Evolutionary conservation across 2,329 filamentous ascomycete genomes (phyloP).

Genomic region (Periconia digitata): DNA sequence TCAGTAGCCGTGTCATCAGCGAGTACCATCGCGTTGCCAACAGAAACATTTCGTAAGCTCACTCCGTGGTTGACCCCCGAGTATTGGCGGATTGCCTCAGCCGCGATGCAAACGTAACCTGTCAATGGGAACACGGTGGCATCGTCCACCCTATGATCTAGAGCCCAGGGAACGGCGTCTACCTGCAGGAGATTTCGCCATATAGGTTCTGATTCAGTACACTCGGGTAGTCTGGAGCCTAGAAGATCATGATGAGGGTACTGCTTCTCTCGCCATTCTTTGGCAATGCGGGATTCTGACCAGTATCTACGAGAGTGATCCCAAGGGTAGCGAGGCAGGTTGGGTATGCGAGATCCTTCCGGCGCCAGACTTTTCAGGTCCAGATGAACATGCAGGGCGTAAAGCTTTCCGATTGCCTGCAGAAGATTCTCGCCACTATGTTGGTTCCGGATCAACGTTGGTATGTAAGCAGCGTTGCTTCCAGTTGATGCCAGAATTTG

Average conservation of each 20-base stretch:
- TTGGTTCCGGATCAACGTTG: constrained; percentile 3
- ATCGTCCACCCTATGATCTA: constrained; percentile 46
- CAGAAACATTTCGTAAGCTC: constrained; percentile 6
- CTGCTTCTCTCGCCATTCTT: constrained; percentile 5
- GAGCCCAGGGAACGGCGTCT: constrained; percentile 47
- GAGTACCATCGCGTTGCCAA: constrained; percentile 11
- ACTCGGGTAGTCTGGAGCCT: constrained; percentile 2
- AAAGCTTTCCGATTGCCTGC: constrained; percentile 13
- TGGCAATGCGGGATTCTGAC: constrained; percentile 14
- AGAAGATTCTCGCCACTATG: constrained; percentile 3
- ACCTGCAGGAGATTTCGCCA: constrained; percentile 31
- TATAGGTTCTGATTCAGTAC: constrained; percentile 5
- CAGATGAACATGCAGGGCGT: constrained; percentile 1
- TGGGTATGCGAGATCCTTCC: neutral
- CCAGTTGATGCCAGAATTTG: constrained; percentile 9
- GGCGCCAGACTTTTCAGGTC: constrained; percentile 6
- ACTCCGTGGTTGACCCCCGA: constrained; percentile 2
- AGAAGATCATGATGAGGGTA: constrained; percentile 15
- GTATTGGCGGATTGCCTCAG: constrained; percentile 29
- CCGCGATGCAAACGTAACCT: constrained; percentile 47
- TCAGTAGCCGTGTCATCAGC: constrained; percentile 7
- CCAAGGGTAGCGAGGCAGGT: constrained; percentile 19
- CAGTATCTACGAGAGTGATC: constrained; percentile 16
- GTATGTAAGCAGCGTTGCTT: constrained; percentile 5
- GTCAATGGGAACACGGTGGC: constrained; percentile 49